Evolutionary conservation across 2,329 filamentous ascomycete species (phyloP).

Genomic region (Stachybotrys chartarum): DNA sequence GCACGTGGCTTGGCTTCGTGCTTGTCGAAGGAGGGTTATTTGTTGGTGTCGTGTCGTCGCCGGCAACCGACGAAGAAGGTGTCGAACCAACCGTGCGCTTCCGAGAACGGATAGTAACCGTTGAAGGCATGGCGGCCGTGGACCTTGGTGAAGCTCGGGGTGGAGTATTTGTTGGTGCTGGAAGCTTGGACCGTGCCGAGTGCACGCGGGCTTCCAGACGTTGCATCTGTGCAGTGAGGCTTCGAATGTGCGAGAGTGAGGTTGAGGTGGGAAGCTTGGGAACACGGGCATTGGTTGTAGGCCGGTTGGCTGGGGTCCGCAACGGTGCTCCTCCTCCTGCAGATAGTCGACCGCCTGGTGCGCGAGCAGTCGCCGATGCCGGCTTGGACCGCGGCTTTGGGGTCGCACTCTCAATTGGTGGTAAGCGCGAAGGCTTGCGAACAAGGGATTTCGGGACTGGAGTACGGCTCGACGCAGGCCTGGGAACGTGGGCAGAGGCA

Average conservation of each 20-base stretch:
- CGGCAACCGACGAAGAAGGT: constrained; percentile 40
- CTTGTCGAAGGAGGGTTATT: constrained; percentile 27
- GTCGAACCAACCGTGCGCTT: constrained; percentile 58
- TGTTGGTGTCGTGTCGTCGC: constrained; percentile 45
- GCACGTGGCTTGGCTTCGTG: constrained; percentile 41
- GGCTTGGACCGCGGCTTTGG: constrained; percentile 50
- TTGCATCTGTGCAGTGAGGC: constrained; percentile 94
- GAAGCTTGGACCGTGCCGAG: constrained; percentile 83
- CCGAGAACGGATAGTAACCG: constrained; percentile 59
- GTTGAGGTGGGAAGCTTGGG: constrained; percentile 46
- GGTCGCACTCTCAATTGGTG: constrained; percentile 48
- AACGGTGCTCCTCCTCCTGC: constrained; percentile 38
- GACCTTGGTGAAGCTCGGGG: constrained; percentile 71
- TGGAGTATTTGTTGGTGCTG: constrained; percentile 70
- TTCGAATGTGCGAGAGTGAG: constrained; percentile 88
- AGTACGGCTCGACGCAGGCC: constrained; percentile 29
- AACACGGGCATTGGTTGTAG: constrained; percentile 38
- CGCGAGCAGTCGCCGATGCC: constrained; percentile 22
- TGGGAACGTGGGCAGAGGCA: constrained; percentile 56
- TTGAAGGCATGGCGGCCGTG: constrained; percentile 41
- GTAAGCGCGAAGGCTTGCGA: constrained; percentile 42
- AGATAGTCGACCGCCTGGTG: constrained; percentile 35
- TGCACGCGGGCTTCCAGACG: constrained; percentile 91
- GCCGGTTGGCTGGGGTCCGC: constrained; percentile 36
- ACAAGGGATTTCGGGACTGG: constrained; percentile 19